phyloP scores from a whole-genome alignment of 768 basidiomycete species.

The Boletus vermiculosoides region DNA sequence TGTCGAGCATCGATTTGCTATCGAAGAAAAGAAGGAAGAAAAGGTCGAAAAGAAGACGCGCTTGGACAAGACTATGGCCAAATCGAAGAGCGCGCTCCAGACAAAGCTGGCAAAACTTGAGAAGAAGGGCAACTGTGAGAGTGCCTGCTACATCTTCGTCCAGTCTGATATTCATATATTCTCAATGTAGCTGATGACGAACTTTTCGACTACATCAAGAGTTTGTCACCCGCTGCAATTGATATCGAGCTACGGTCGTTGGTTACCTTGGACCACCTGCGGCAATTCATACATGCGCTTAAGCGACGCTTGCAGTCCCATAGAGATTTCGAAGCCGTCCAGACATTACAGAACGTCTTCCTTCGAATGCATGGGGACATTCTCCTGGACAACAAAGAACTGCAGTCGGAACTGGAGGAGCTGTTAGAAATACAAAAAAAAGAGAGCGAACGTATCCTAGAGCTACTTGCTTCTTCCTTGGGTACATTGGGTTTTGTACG shows the following conservation, averaged over 20 bases:
- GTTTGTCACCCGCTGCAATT: slow-evolving; percentile 84
- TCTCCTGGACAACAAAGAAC: slow-evolving; percentile 67
- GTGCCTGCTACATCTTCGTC: not conserved
- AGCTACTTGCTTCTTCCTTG: slow-evolving; percentile 68
- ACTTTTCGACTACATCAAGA: slow-evolving; percentile 84
- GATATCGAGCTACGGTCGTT: slow-evolving; percentile 90
- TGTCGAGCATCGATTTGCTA: slow-evolving; percentile 77
- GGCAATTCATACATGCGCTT: slow-evolving; percentile 71
- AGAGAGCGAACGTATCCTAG: slow-evolving; percentile 77
- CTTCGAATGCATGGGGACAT: slow-evolving; percentile 82
- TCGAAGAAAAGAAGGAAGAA: slow-evolving; percentile 42
- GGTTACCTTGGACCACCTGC: slow-evolving; percentile 58
- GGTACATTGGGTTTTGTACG: slow-evolving; percentile 77
- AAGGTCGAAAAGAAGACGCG: slow-evolving; percentile 44
- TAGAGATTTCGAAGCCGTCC: slow-evolving; percentile 93
- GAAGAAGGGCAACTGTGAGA: slow-evolving; percentile 67
- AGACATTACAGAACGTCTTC: slow-evolving; percentile 83
- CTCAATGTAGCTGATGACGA: slow-evolving; percentile 55
- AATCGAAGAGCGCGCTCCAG: slow-evolving; percentile 67
- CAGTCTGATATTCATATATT: slow-evolving; percentile 4
- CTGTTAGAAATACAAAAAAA: slow-evolving; percentile 65
- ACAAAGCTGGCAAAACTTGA: slow-evolving; percentile 59
- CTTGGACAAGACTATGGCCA: slow-evolving; percentile 50
- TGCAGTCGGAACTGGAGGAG: slow-evolving; percentile 53
- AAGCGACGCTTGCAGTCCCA: slow-evolving; percentile 70